These are phyloP conservation scores for Lachnellula cervina DNA, from an alignment of 2,329 filamentous ascomycete genomes.

Conservation along the genomic window DNA sequence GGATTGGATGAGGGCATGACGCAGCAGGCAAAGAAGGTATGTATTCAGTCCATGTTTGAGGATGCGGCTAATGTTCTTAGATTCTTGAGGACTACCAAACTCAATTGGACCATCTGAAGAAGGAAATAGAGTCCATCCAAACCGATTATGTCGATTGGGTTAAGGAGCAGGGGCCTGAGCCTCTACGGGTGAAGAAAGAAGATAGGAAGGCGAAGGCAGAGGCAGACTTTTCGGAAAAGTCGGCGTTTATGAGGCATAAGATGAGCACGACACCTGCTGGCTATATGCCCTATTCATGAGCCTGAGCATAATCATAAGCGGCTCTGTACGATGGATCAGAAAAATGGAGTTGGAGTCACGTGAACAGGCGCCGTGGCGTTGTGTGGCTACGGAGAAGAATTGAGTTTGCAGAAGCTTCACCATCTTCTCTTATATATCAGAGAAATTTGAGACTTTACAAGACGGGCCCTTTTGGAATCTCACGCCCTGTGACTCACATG, in stretches of 20 bases:
- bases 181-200: slow-evolving; percentile 11
- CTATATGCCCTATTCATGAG: slow-evolving; percentile 8
- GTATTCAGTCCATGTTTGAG: slow-evolving; percentile 24
- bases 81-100: slow-evolving; percentile 78
- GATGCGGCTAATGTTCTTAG: slow-evolving; percentile 38
- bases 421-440: too few relatives aligned
- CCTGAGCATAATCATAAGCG: not conserved
- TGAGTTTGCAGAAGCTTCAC: not conserved
- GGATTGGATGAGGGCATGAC: slow-evolving; percentile 66
- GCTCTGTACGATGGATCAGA: not conserved
- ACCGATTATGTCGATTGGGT: slow-evolving; percentile 52
- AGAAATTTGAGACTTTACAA: too few relatives aligned
- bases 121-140: slow-evolving; percentile 50
- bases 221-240: not conserved
- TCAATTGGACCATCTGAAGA: slow-evolving; percentile 71
- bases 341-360: not conserved
- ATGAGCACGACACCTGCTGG: slow-evolving; percentile 1
- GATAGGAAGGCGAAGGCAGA: slow-evolving; percentile 6
- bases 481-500: not conserved
- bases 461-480: not conserved
- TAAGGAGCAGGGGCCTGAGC: slow-evolving; percentile 30
- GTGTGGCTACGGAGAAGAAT: not conserved
- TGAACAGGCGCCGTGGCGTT: too few relatives aligned
- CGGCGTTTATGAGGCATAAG: slow-evolving; percentile 6
- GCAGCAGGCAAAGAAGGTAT: slow-evolving; percentile 68